Percentiles rank a stretch among this genome's conserved stretches.
phyloP scores from a whole-genome alignment of 202 grass and related monocot species.

The Elaeis oleifera region DNA sequence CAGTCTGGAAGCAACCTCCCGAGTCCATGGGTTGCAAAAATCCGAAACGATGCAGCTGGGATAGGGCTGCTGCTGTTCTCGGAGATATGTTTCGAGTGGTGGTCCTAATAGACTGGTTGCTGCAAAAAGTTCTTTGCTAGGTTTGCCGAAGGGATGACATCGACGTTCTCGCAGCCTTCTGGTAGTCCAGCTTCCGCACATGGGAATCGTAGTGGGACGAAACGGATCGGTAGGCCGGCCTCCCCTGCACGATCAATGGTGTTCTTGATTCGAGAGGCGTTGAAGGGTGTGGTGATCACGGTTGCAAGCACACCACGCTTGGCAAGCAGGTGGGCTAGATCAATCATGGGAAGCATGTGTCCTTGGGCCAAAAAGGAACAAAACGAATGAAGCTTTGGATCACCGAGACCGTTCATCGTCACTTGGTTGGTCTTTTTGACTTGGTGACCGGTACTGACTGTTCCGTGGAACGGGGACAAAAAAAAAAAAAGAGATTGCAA shows the following conservation, averaged over 20 bases:
- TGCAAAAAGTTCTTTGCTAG: slow-evolving; percentile 22
- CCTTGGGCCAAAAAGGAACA: slow-evolving; percentile 58
- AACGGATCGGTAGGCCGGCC: slow-evolving; percentile 30
- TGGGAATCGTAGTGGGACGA: slow-evolving; percentile 35
- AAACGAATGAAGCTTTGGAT: slow-evolving; percentile 35
- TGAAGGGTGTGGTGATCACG: slow-evolving; percentile 43
- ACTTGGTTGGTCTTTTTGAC: no score
- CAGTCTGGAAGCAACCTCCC: slow-evolving; percentile 38
- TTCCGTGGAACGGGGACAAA: no score
- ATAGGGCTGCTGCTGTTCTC: slow-evolving; percentile 3
- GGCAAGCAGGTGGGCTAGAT: slow-evolving; percentile 46
- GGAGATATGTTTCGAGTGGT: slow-evolving; percentile 31
- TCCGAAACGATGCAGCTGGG: slow-evolving; percentile 46
- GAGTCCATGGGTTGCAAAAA: slow-evolving; percentile 49
- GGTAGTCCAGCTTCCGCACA: slow-evolving; percentile 36
- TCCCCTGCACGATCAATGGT: slow-evolving; percentile 26
- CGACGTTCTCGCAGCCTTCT: slow-evolving; percentile 36
- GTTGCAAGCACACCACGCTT: slow-evolving; percentile 32
- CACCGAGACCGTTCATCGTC: no score
- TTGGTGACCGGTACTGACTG: no score
- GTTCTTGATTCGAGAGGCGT: slow-evolving; percentile 32
- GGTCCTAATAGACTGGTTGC: slow-evolving; percentile 21
- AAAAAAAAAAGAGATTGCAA: no score
- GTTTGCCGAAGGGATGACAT: slow-evolving; percentile 19
- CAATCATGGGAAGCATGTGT: slow-evolving; percentile 49